phyloP scores from a whole-genome alignment of 345 rosid genomes.

The Salix viminalis region DNA sequence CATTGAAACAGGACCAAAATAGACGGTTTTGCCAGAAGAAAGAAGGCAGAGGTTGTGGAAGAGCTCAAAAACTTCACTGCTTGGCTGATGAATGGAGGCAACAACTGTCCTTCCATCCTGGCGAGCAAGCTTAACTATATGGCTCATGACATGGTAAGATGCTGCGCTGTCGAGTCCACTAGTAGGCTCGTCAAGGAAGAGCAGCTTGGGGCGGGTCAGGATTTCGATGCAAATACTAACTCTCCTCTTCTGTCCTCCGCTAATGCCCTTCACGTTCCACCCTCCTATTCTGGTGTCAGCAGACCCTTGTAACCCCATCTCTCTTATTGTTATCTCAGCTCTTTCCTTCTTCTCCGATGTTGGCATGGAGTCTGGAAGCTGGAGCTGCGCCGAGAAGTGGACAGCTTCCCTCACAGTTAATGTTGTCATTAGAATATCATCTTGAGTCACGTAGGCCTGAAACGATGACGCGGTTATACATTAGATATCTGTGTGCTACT shows the following conservation, averaged over 20 bases:
- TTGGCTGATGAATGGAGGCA: conserved; percentile 42
- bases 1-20: conserved; percentile 41
- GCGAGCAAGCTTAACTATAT: conserved; percentile 33
- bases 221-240: conserved; percentile 59
- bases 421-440: conserved; percentile 11
- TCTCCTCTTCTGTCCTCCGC: conserved; percentile 54
- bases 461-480: background rate
- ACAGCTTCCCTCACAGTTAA: conserved; percentile 37
- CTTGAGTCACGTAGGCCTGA: conserved; percentile 15
- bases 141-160: conserved; percentile 45
- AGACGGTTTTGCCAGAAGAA: conserved; percentile 42
- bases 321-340: conserved; percentile 42
- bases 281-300: conserved; percentile 52
- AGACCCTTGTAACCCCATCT: conserved; percentile 48
- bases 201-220: conserved; percentile 39
- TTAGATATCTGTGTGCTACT: too few relatives aligned
- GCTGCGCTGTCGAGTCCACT: conserved; percentile 56
- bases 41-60: conserved; percentile 47
- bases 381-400: conserved; percentile 52
- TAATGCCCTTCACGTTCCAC: conserved; percentile 41
- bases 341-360: conserved; percentile 36
- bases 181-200: conserved; percentile 53
- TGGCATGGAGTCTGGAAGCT: conserved; percentile 45
- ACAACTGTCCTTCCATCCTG: conserved; percentile 34
- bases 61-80: conserved; percentile 33